phyloP scores from a whole-genome alignment of 768 basidiomycete genomes.

The Boletales sp. region DNA sequence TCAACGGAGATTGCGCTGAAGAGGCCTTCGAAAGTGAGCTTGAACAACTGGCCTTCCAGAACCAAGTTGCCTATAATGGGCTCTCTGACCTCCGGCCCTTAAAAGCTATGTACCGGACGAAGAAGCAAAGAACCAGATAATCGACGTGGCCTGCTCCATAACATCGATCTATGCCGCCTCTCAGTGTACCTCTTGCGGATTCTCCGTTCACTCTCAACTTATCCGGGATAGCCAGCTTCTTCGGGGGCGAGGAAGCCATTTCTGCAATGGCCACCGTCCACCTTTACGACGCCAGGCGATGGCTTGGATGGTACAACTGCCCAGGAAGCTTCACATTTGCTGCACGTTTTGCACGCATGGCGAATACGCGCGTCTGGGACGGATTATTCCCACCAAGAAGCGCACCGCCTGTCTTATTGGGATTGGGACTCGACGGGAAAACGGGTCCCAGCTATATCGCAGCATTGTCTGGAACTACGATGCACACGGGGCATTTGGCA shows the following conservation, averaged over 20 bases:
- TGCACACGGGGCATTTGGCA: slow-evolving; percentile 21
- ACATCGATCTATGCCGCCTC: slow-evolving; percentile 17
- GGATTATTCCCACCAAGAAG: slow-evolving; percentile 19
- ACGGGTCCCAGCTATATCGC: slow-evolving; percentile 26
- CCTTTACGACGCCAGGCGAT: slow-evolving; percentile 29
- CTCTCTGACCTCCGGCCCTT: not conserved
- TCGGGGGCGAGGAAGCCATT: slow-evolving; percentile 35
- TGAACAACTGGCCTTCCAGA: not conserved
- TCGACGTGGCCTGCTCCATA: not conserved
- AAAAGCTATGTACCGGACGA: not conserved
- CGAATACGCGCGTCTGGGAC: slow-evolving; percentile 23
- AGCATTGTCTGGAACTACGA: slow-evolving; percentile 22
- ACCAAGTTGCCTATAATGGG: slow-evolving; percentile 3
- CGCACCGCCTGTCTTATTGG: slow-evolving; percentile 20
- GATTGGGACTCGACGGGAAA: slow-evolving; percentile 28
- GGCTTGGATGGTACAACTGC: slow-evolving; percentile 38
- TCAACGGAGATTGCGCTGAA: not conserved
- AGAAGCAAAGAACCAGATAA: not conserved
- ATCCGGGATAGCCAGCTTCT: slow-evolving; percentile 32
- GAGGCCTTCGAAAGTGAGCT: not conserved
- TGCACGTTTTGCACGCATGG: slow-evolving; percentile 28
- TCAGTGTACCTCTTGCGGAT: slow-evolving; percentile 7
- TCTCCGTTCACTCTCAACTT: slow-evolving; percentile 21
- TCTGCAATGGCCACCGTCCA: slow-evolving; percentile 34
- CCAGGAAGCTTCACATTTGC: slow-evolving; percentile 32